Evolutionary conservation across 768 basidiomycete genomes (phyloP).

Genomic region (Leccinum rimulosum): DNA sequence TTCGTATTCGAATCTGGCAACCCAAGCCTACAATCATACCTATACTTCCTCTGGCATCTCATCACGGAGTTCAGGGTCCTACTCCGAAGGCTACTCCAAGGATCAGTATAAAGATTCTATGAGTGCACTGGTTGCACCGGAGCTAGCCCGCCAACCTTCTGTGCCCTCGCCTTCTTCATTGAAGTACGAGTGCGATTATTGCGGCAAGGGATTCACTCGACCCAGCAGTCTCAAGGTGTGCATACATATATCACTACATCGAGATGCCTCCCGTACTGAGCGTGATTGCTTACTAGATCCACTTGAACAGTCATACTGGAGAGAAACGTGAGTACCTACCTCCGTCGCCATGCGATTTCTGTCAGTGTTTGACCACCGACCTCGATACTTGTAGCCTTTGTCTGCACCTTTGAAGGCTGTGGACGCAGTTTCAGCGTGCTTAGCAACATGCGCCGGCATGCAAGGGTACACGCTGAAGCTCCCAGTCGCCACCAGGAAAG

Average conservation of each 20-base stretch:
- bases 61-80: conserved; percentile 21
- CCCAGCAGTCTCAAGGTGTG: conserved; percentile 79
- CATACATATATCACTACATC: conserved; percentile 1
- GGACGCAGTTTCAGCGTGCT: conserved; percentile 82
- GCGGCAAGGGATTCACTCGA: conserved; percentile 78
- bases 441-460: conserved; percentile 87
- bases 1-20: conserved; percentile 22
- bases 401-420: conserved; percentile 72
- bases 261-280: conserved; percentile 5
- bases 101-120: conserved; percentile 14
- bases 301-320: conserved; percentile 81
- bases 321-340: conserved; percentile 66
- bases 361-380: conserved; percentile 14
- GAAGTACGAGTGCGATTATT: conserved; percentile 77
- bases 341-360: neutral
- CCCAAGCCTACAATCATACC: conserved; percentile 21
- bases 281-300: conserved; percentile 55
- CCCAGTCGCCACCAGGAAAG: conserved; percentile 35
- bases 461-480: conserved; percentile 59
- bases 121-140: conserved; percentile 9
- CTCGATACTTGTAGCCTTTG: conserved; percentile 51
- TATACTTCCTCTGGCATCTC: conserved; percentile 14
- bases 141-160: conserved; percentile 17
- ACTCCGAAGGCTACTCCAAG: conserved; percentile 14
- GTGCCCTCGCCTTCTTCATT: conserved; percentile 33